Evolutionary conservation across 352 stramenopile genomes (phyloP).

Genomic region (Phytophthora pini): DNA sequence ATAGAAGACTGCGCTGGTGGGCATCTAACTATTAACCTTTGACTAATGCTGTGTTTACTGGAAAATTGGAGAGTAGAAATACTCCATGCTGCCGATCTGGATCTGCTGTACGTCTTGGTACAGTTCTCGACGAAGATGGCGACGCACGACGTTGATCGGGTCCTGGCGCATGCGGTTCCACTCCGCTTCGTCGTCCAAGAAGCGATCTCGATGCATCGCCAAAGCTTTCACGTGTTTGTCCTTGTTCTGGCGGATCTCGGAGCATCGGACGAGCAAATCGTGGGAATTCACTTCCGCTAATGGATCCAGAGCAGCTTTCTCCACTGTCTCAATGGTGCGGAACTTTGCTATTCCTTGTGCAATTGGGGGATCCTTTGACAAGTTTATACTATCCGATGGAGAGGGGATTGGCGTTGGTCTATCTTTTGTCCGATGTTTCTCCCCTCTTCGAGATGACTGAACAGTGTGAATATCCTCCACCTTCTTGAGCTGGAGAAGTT

Average conservation of each 20-base stretch:
- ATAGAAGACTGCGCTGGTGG: constrained; percentile 13
- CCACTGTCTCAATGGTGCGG: constrained; percentile 68
- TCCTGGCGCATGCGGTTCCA: constrained; percentile 78
- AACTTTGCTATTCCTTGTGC: constrained; percentile 28
- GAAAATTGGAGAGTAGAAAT: constrained; percentile 75
- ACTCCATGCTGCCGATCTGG: constrained; percentile 66
- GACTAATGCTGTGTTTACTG: constrained; percentile 23
- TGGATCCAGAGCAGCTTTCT: constrained; percentile 52
- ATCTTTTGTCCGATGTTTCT: background rate
- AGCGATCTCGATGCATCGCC: constrained; percentile 51
- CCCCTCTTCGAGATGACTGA: background rate
- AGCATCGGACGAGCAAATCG: constrained; percentile 71
- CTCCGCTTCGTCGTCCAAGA: constrained; percentile 60
- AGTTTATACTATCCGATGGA: constrained; percentile 5
- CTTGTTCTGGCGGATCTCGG: constrained; percentile 66
- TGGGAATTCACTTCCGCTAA: constrained; percentile 70
- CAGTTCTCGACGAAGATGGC: constrained; percentile 59
- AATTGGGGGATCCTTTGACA: constrained; percentile 1
- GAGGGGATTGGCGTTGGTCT: background rate
- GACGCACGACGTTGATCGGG: constrained; percentile 67
- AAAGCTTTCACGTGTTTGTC: constrained; percentile 54
- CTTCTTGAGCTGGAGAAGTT: constrained; percentile 13
- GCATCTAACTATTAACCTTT: constrained; percentile 19
- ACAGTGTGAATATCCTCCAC: constrained; percentile 3
- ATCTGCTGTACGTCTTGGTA: constrained; percentile 69